Evolutionary conservation across 202 grass and related monocot species (phyloP).

Genomic region (Saccharum hybrid): DNA sequence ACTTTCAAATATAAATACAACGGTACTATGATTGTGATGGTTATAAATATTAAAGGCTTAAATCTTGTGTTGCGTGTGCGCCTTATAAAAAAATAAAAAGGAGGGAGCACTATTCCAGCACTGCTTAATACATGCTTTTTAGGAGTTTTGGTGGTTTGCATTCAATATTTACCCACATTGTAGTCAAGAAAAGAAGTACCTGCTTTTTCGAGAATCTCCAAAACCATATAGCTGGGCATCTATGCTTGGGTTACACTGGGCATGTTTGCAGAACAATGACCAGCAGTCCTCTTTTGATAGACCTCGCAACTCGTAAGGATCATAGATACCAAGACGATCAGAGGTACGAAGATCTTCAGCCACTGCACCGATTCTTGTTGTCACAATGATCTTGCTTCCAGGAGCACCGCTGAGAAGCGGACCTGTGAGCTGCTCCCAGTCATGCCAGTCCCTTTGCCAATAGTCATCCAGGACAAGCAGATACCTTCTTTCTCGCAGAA

Average conservation of each 20-base stretch:
- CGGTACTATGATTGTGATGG: too few relatives aligned
- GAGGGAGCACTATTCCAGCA: too few relatives aligned
- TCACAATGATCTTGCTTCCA: constrained; percentile 62
- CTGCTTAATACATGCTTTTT: too few relatives aligned
- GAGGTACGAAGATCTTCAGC: background rate
- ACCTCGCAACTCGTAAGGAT: constrained; percentile 18
- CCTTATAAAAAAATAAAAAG: too few relatives aligned
- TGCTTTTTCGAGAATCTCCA: too few relatives aligned
- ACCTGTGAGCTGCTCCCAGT: constrained; percentile 41
- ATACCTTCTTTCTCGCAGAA: constrained; percentile 44
- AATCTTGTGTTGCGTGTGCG: too few relatives aligned
- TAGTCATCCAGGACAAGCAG: constrained; percentile 62
- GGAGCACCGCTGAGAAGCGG: constrained; percentile 7
- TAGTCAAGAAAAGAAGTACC: too few relatives aligned
- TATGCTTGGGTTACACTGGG: background rate
- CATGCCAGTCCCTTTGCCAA: background rate
- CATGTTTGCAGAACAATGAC: constrained; percentile 36
- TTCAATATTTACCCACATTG: too few relatives aligned
- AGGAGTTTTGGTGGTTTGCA: too few relatives aligned
- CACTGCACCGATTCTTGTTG: constrained; percentile 29
- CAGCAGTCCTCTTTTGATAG: constrained; percentile 45
- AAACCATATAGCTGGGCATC: background rate
- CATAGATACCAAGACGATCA: too few relatives aligned
- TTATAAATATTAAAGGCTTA: too few relatives aligned
- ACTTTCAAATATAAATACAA: too few relatives aligned